Evolutionary conservation across 1,284 basidiomycete species (phyloP).

Genomic region (Prillingera fragicola): DNA sequence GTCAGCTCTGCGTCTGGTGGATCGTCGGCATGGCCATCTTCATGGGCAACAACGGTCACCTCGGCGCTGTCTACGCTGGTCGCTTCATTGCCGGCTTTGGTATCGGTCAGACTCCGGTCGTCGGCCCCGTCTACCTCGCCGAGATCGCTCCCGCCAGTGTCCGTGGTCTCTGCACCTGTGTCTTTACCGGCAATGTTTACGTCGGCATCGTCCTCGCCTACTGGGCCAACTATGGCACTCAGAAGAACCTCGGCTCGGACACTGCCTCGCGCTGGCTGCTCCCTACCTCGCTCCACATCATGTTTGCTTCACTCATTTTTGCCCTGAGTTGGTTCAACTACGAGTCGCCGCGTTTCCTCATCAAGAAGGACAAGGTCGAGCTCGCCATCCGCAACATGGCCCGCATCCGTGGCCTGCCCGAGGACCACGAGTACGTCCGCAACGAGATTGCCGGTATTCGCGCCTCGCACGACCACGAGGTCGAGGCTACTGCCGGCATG

Average conservation of each 20-base stretch:
- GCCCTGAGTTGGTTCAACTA: constrained; percentile 7
- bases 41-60: constrained; percentile 3
- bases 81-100: constrained; percentile 12
- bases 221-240: constrained; percentile 17
- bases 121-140: constrained; percentile 10
- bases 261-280: constrained; percentile 12
- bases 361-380: constrained; percentile 20
- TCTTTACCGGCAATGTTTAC: constrained; percentile 9
- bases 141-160: constrained; percentile 5
- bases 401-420: constrained; percentile 18
- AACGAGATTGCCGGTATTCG: constrained; percentile 23
- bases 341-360: constrained; percentile 22
- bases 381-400: constrained; percentile 19
- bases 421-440: constrained; percentile 18
- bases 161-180: constrained; percentile 10
- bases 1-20: constrained; percentile 11
- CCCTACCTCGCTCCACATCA: constrained; percentile 11
- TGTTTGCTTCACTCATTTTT: constrained; percentile 11
- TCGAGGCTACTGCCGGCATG: constrained; percentile 7
- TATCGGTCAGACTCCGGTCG: constrained; percentile 8
- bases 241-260: constrained; percentile 7
- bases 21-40: constrained; percentile 6
- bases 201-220: constrained; percentile 14
- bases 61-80: constrained; percentile 7
- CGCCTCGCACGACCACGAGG: constrained; percentile 12